A percentile compares a stretch with the other conserved stretches of the same genome.
Conservation (phyloP, 805 yeast species). For the Zygosaccharomyces gambellarensis region DNA sequence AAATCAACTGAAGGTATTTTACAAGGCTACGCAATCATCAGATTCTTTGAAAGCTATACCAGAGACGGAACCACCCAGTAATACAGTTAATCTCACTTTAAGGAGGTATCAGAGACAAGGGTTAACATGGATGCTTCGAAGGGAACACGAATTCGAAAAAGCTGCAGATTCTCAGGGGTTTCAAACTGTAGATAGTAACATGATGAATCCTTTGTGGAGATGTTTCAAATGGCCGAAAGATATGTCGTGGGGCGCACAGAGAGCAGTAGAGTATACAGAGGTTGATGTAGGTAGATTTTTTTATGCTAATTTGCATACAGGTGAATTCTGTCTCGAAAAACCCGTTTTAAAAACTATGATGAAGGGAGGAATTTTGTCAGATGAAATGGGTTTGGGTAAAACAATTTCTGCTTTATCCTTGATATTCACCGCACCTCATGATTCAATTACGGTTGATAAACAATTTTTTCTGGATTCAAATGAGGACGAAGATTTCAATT, state of each 20-base stretch:
- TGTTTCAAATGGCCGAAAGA: slow-evolving; percentile 69
- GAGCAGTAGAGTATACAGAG: slow-evolving; percentile 15
- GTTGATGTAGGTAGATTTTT: slow-evolving; percentile 35
- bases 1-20: slow-evolving; percentile 73
- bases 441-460: slow-evolving; percentile 27
- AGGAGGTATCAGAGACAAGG: slow-evolving; percentile 83
- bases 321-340: slow-evolving; percentile 63
- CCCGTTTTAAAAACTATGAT: slow-evolving; percentile 60
- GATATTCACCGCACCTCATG: slow-evolving; percentile 59
- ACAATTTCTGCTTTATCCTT: slow-evolving; percentile 79
- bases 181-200: slow-evolving; percentile 43
- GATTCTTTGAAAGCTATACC: slow-evolving; percentile 55
- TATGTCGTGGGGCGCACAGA: slow-evolving; percentile 36
- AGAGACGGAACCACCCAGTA: slow-evolving; percentile 49
- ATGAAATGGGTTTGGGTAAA: slow-evolving; percentile 96
- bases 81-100: slow-evolving; percentile 51
- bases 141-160: slow-evolving; percentile 57
- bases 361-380: slow-evolving; percentile 86
- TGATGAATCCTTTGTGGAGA: slow-evolving; percentile 83
- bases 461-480: not conserved
- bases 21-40: slow-evolving; percentile 63
- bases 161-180: slow-evolving; percentile 23
- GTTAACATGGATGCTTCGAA: slow-evolving; percentile 79
- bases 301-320: slow-evolving; percentile 74
- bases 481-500: not conserved